phyloP scores from a whole-genome alignment of 306 rosid genomes.

The Begonia fuchsioides region DNA sequence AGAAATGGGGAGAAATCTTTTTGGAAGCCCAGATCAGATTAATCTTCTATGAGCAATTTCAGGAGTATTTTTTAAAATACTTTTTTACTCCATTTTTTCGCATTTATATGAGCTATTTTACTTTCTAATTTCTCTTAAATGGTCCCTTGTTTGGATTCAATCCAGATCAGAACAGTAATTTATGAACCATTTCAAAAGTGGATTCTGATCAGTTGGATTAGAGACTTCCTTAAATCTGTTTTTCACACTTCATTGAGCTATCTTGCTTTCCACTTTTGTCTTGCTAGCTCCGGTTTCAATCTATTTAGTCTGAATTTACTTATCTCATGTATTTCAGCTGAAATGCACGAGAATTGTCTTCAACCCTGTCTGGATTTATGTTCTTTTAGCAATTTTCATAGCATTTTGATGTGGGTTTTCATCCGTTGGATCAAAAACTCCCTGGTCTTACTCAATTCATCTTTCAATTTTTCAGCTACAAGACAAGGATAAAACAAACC shows the following conservation, averaged over 20 bases:
- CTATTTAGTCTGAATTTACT: not conserved
- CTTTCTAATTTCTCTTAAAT: too few species aligned
- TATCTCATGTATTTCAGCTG: not conserved
- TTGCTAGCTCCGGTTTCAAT: not conserved
- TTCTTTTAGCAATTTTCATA: not conserved
- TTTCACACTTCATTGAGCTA: not conserved
- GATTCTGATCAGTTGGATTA: not conserved
- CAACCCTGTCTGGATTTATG: not conserved
- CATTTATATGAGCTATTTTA: too few species aligned
- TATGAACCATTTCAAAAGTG: not conserved
- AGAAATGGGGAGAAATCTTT: conserved; percentile 15
- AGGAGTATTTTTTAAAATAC: conserved; percentile 18
- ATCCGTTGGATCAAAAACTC: not conserved
- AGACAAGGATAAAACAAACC: too few species aligned
- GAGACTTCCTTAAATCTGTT: conserved; percentile 1
- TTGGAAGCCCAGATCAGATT: conserved; percentile 21
- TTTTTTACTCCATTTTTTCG: not conserved
- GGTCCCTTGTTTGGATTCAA: not conserved
- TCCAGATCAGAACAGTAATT: conserved; percentile 9
- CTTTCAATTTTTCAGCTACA: conserved; percentile 22
- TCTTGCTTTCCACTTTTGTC: conserved; percentile 4
- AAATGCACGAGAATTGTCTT: not conserved
- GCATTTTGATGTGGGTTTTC: not conserved
- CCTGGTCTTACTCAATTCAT: not conserved
- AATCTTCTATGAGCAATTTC: conserved; percentile 7